phyloP scores from a whole-genome alignment of 257 asterid species.

The Lantana camara region DNA sequence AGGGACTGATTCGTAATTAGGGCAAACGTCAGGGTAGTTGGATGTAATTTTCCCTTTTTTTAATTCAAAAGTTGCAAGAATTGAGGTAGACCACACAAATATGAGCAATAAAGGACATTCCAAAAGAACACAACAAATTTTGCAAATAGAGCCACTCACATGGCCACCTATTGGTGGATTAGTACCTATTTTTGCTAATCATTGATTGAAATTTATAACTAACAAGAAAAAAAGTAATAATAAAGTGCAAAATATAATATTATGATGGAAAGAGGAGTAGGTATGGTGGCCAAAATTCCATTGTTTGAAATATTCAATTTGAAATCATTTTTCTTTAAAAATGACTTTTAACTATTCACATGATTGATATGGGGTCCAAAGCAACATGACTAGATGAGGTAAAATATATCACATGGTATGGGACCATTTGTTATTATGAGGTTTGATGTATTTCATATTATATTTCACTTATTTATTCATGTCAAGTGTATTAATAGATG shows the following conservation, averaged over 20 bases:
- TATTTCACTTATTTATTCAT: neutral
- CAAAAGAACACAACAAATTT: conserved; percentile 5
- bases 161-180: conserved; percentile 36
- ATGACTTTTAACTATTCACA: conserved; percentile 24
- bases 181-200: conserved; percentile 26
- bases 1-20: no score
- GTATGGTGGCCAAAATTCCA: conserved; percentile 16
- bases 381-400: neutral
- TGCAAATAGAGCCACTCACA: conserved; percentile 30
- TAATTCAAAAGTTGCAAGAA: no score
- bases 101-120: neutral
- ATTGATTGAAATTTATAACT: conserved; percentile 3
- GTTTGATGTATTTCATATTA: neutral
- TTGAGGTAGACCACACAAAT: no score
- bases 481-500: neutral
- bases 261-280: conserved; percentile 29
- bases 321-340: neutral
- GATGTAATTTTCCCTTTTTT: no score
- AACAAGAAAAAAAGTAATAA: neutral
- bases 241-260: neutral
- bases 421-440: conserved; percentile 29
- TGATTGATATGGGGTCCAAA: conserved; percentile 26
- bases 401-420: conserved; percentile 26
- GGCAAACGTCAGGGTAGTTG: no score
- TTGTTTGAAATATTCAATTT: neutral